These are phyloP conservation scores for Yamadazyma laniorum DNA, from an alignment of 805 yeast species.

Conservation along the genomic window DNA sequence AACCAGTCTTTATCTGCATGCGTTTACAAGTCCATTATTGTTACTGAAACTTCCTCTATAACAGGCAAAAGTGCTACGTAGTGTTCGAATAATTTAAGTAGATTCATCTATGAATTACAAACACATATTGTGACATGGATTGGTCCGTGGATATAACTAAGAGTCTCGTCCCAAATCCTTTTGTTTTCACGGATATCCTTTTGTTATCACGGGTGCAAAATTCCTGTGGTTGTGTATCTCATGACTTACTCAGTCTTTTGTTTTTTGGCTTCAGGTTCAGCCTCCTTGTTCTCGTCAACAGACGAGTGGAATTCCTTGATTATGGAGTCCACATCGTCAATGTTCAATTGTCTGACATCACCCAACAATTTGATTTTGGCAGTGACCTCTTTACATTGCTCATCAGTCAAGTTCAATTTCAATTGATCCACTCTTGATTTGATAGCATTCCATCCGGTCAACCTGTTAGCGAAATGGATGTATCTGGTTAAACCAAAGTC, in stretches of 20 bases:
- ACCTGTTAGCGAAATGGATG: slow-evolving; percentile 95
- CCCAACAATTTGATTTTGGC: slow-evolving; percentile 90
- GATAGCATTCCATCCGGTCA: slow-evolving; percentile 99
- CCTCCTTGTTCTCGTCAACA: slow-evolving; percentile 42
- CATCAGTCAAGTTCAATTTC: slow-evolving; percentile 84
- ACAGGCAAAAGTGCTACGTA: too few relatives aligned
- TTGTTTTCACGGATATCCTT: too few relatives aligned
- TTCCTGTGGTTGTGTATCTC: too few relatives aligned
- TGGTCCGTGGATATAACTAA: too few relatives aligned
- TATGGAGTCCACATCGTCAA: slow-evolving; percentile 96
- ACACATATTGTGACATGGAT: slow-evolving; percentile 3
- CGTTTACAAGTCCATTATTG: slow-evolving; percentile 44
- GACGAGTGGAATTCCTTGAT: slow-evolving; percentile 79
- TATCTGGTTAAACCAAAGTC: slow-evolving; percentile 96
- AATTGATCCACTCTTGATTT: slow-evolving; percentile 97
- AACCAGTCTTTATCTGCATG: slow-evolving; percentile 34
- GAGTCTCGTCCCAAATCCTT: too few relatives aligned
- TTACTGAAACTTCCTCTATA: too few relatives aligned
- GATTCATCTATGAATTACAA: too few relatives aligned
- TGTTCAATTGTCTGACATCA: slow-evolving; percentile 89
- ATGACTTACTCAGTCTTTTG: slow-evolving; percentile 16
- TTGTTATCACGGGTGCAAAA: too few relatives aligned
- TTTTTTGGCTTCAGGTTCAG: slow-evolving; percentile 45
- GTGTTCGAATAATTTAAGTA: too few relatives aligned
- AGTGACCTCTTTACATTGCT: slow-evolving; percentile 93